Evolutionary conservation across 2,329 filamentous ascomycete species (phyloP), one percentile per base, ranked within the genome.

Genomic region (Zalaria sp.): DNA sequence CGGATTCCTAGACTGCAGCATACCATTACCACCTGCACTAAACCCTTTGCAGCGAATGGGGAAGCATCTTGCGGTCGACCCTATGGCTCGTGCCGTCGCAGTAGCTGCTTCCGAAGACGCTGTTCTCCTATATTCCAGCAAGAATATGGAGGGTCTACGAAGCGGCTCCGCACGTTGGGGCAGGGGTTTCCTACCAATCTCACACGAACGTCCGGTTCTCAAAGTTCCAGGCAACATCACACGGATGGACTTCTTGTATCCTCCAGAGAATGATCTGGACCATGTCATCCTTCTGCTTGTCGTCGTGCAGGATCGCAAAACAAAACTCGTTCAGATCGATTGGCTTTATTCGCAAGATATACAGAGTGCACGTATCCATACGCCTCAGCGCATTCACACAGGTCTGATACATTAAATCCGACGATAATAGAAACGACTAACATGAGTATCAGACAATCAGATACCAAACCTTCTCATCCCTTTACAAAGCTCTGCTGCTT

Each of bases 181-280:
- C 5, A 11, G 25, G 5, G 43, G 35, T 6, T 44, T 34, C 27
- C 10, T 41, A 6, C 82, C 81, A 2, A 71, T 93, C 43, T 68
- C 68, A 40, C 62, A 68, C 46, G 71, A 75, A 60, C 53, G 61
- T 34, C 51, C 54, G 2, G 10, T 37, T 5, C 45, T 62, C 27
- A 43, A 53, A 6, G 66, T 86, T 5, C 72, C 78, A 5, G 87
- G 84, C 1, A 69, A 79, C n/a, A 84, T 96, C 42, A 70, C 89
- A 51, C 83, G 85, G 51, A 79, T 95, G 69, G 82, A 87, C 25
- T 98, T 96, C 49, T 68, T 98, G 3, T 77, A 82, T 45, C 83
- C 87, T 5, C 69, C 71, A 6, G 61, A 72, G 0, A 71, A 76
- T 41, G 79, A 88, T 46, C 42, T 38, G 35, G 70, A 76, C 6